phyloP scores from a whole-genome alignment of 352 stramenopile species.

The Phytophthora ramorum region DNA sequence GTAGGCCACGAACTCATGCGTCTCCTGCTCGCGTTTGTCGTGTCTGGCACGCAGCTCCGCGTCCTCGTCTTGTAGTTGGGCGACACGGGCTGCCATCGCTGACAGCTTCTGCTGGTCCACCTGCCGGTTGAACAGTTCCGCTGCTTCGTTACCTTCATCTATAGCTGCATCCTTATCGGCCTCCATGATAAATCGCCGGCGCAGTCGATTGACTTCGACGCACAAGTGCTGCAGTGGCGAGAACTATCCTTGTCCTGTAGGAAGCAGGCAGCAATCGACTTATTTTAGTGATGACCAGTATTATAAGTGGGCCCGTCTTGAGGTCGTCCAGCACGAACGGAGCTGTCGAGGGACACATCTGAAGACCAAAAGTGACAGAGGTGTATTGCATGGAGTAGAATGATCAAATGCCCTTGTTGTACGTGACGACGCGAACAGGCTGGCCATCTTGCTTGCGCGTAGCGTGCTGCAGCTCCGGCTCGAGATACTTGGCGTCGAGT shows the following conservation, averaged over 20 bases:
- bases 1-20: constrained; percentile 94
- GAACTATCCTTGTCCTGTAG: constrained; percentile 14
- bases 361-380: constrained; percentile 4
- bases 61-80: constrained; percentile 80
- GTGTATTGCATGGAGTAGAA: constrained; percentile 8
- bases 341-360: not conserved
- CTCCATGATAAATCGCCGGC: constrained; percentile 15
- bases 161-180: constrained; percentile 9
- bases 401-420: constrained; percentile 79
- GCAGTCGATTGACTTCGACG: not conserved
- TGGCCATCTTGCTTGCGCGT: constrained; percentile 53
- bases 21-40: constrained; percentile 92
- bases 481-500: constrained; percentile 65
- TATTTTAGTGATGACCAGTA: constrained; percentile 14
- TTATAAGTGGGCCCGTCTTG: not conserved
- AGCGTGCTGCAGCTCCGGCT: constrained; percentile 59
- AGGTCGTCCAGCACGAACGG: too few species aligned
- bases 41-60: constrained; percentile 78
- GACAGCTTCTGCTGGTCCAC: constrained; percentile 71
- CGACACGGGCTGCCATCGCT: constrained; percentile 64
- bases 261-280: not conserved
- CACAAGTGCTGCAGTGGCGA: constrained; percentile 6
- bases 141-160: constrained; percentile 33
- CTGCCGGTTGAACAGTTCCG: constrained; percentile 73
- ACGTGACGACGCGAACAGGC: constrained; percentile 71